A percentile compares a stretch with the other conserved stretches of the same genome.
Evolutionary conservation across 2,329 filamentous ascomycete genomes (phyloP).

Genomic region (Penicillium sp.): DNA sequence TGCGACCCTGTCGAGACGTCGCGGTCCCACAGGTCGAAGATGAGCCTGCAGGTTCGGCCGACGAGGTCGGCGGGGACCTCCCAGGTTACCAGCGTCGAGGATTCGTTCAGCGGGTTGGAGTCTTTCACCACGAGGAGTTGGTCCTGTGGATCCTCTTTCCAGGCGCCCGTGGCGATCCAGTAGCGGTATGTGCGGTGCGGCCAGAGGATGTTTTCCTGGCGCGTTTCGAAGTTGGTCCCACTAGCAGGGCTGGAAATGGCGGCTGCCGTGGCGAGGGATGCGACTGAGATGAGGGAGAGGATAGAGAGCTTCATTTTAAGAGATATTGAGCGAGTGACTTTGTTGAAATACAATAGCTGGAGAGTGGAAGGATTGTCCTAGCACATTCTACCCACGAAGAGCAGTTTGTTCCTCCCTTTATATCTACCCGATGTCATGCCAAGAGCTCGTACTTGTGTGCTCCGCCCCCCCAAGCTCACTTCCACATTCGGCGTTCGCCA

Average conservation of each 20-base stretch:
- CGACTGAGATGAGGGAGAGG: not conserved
- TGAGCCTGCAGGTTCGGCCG: slow-evolving; percentile 28
- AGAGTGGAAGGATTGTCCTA: not conserved
- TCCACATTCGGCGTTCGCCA: not conserved
- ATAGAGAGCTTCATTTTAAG: slow-evolving; percentile 16
- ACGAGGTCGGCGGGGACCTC: slow-evolving; percentile 18
- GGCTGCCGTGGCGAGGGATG: slow-evolving; percentile 6
- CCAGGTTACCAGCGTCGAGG: slow-evolving; percentile 31
- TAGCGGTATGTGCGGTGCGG: slow-evolving; percentile 29
- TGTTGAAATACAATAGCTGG: no score
- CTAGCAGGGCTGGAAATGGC: slow-evolving; percentile 14
- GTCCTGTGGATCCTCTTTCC: slow-evolving; percentile 29
- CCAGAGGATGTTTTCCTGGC: slow-evolving; percentile 24
- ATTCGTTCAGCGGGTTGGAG: slow-evolving; percentile 25
- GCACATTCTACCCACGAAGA: not conserved
- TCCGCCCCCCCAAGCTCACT: not conserved
- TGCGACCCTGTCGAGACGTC: slow-evolving; percentile 29
- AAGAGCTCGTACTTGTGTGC: not conserved
- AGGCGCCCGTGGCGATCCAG: slow-evolving; percentile 27
- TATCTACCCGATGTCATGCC: not conserved
- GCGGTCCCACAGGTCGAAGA: slow-evolving; percentile 30
- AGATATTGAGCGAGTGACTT: not conserved
- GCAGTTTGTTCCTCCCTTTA: not conserved
- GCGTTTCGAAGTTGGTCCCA: slow-evolving; percentile 1
- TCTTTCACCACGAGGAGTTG: slow-evolving; percentile 31